Evolutionary conservation across 768 basidiomycete species (phyloP), one percentile per base, ranked within the genome.

Genomic region (Suillus decipiens): DNA sequence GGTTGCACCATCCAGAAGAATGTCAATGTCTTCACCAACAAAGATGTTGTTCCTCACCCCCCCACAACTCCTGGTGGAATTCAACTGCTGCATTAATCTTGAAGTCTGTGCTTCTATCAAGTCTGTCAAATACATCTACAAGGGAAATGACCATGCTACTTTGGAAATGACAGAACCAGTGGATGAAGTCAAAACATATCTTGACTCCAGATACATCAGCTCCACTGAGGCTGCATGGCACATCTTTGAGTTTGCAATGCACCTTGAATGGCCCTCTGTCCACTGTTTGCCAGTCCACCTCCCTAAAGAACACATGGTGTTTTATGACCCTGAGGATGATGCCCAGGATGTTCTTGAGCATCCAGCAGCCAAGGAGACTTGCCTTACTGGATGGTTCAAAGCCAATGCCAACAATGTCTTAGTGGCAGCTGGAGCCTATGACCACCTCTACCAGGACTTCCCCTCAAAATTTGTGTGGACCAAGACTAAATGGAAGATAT

Each of bases 71-170:
- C 28, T 28, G 28, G 28, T 28, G 28, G 28, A 28, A 3, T 28
- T 28, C 28, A 28, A 77, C 60, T 82, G 82, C 63, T 81, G 86
- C 61, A 82, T 84, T 66, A 86, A 86, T 71, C 64, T 84, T 0
- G 83, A 86, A 65, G 76, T 76, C 57, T 73, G 69, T 58, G 70
- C 69, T 0, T 77, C 75, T 15, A 65, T 84, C 42, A 71, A 70
- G 10, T 66, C 80, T 5, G 59, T 81, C 68, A 82, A 83, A 61
- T 86, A 84, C 67, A 71, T 83, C 24, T 75, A 82, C 70, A 86
- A 85, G 64, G 83, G 85, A 9, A 65, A 64, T 63, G 82, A 85
- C 66, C 66, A 72, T 12, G 73, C 75, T 0, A 78, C 79, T 0
- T 17, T 82, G 36, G 71, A 78, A 61, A 56, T 80, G 36, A 48